phyloP scores from a whole-genome alignment of 2,329 filamentous ascomycete genomes.

The Colletotrichum acutatum region DNA sequence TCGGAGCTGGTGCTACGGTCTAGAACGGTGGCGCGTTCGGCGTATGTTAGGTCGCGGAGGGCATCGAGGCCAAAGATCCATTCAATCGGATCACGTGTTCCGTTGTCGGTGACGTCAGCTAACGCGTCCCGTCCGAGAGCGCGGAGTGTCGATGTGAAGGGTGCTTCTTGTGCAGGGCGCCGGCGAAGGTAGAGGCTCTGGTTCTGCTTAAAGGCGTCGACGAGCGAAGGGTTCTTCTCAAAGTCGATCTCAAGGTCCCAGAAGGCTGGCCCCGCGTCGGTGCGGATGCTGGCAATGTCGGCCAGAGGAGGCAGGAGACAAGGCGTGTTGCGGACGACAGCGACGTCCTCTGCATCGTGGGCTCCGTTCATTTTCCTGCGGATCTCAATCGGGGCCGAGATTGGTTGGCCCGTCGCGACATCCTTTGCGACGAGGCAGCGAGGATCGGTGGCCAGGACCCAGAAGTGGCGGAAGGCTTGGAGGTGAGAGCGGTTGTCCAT shows the following conservation, averaged over 20 bases:
- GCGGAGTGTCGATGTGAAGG: conserved; percentile 79
- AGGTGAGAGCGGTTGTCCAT: conserved; percentile 95
- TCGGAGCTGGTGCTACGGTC: conserved; percentile 60
- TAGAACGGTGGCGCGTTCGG: conserved; percentile 74
- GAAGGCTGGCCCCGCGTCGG: conserved; percentile 72
- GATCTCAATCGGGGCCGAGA: conserved; percentile 78
- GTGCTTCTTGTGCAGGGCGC: conserved; percentile 73
- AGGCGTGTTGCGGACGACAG: conserved; percentile 61
- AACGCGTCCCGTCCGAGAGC: conserved; percentile 67
- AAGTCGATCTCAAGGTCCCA: conserved; percentile 89
- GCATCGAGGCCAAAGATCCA: conserved; percentile 78
- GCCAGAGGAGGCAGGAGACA: conserved; percentile 73
- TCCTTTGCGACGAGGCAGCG: conserved; percentile 91
- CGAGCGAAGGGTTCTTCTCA: conserved; percentile 67
- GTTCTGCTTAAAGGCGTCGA: conserved; percentile 71
- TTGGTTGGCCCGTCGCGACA: conserved; percentile 82
- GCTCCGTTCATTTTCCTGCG: conserved; percentile 57
- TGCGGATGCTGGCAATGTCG: conserved; percentile 68
- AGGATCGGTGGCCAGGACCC: conserved; percentile 92
- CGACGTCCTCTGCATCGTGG: conserved; percentile 1
- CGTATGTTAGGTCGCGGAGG: conserved; percentile 66
- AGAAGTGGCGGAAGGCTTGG: conserved; percentile 96
- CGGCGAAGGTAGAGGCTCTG: conserved; percentile 81
- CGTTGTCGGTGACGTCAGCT: conserved; percentile 40
- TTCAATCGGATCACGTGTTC: conserved; percentile 65